These are phyloP conservation scores for Coemansia sp. DNA, from an alignment of 192 early-diverging fungal genomes.

Conservation along the genomic window DNA sequence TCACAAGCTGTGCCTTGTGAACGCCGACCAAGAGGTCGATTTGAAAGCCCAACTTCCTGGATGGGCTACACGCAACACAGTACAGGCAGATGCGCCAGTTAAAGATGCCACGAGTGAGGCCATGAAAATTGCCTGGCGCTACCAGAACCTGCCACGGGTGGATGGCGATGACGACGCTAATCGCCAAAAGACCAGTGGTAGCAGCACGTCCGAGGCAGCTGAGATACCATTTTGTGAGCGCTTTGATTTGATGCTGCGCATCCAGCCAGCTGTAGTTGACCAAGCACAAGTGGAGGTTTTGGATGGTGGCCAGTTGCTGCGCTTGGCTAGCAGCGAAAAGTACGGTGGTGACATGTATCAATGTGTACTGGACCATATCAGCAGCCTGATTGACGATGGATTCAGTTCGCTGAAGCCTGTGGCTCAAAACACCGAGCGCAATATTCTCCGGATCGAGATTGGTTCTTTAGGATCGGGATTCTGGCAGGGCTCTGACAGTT, in stretches of 20 bases:
- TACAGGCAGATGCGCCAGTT: not conserved
- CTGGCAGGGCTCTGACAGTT: conserved; percentile 68
- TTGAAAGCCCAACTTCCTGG: conserved; percentile 58
- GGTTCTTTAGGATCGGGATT: conserved; percentile 77
- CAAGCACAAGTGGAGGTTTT: conserved; percentile 56
- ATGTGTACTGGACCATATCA: conserved; percentile 53
- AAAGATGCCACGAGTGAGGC: conserved; percentile 49
- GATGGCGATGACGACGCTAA: conserved; percentile 11
- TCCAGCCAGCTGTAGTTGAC: conserved; percentile 61
- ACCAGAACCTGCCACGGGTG: conserved; percentile 70
- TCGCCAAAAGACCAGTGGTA: not conserved
- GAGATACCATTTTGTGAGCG: conserved; percentile 70
- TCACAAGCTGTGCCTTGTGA: conserved; percentile 69
- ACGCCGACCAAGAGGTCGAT: conserved; percentile 64
- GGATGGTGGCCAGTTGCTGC: conserved; percentile 31
- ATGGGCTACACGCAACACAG: conserved; percentile 28
- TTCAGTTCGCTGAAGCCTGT: conserved; percentile 60
- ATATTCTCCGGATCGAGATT: conserved; percentile 77
- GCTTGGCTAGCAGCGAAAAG: conserved; percentile 8
- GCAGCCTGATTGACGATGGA: conserved; percentile 61
- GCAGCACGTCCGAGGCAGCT: not conserved
- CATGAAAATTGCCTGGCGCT: conserved; percentile 95
- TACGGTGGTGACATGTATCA: conserved; percentile 36
- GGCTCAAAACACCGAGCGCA: conserved; percentile 50
- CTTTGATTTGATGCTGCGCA: conserved; percentile 84